Evolutionary conservation across 768 basidiomycete genomes (phyloP), one percentile per base, ranked within the genome.

Genomic region (Pleurotus djamor): DNA sequence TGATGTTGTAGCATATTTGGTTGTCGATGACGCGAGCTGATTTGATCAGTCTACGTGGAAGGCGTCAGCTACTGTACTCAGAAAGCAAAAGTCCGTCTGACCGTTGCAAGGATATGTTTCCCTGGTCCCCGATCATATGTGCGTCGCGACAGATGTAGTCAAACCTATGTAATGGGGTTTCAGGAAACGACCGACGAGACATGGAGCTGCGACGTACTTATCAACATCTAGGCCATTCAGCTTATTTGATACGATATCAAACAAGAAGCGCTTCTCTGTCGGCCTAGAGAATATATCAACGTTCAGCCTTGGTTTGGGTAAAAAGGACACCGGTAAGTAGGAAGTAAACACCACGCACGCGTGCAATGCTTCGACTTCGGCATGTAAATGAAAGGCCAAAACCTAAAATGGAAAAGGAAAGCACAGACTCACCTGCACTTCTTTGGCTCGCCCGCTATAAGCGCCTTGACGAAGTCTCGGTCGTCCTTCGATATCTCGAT

Each of bases 171-270:
- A 28, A 28, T 28, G 21, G 21, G 21, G 21, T 10, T 9, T 34
- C 14, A 32, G 55, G 33, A 36, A 54, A 57, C 7, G 58, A 59
- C 28, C 58, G 21, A 14, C 36, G 33, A 44, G 9, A 44, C 7
- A 36, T 38, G 7, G 35, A 55, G 12, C 21, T 14, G 14, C 48
- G 52, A 48, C 76, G 60, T 59, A 90, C 91, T 93, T 93, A 78
- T 94, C 92, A 4, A 94, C 92, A 65, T 94, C 92, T 4, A 94
- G 76, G 0, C 92, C 92, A 61, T 93, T 94, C 5, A 84, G 76
- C 68, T 82, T 82, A 72, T 94, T 94, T 0, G 91, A 87, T 2
- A 94, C 89, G 52, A 94, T 93, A 57, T 94, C 89, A 65, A 94
- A 94, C 2, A 94, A 71, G 64, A 90, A 94, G 0, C 74, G 70